These are phyloP conservation scores for Paramecium tetraurelia DNA, from an alignment of 73 alveolate genomes.

Conservation along the genomic window DNA sequence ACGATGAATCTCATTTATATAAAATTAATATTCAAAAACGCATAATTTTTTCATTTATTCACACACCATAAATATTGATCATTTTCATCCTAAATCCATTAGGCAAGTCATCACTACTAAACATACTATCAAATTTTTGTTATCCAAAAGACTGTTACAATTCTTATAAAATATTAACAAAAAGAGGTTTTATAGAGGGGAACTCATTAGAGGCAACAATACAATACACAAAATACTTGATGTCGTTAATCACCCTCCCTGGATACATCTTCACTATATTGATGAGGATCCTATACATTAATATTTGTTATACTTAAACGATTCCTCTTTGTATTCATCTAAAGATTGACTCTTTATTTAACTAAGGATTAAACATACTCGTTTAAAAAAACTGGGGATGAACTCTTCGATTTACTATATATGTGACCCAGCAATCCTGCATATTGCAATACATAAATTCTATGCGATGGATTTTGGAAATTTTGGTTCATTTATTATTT, in stretches of 20 bases:
- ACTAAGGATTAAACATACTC: background rate
- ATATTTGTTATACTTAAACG: background rate
- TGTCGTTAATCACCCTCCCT: background rate
- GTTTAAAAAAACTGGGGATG: background rate
- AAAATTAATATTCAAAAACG: slow-evolving; percentile 20
- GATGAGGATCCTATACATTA: background rate
- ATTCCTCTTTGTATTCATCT: background rate
- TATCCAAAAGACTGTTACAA: background rate
- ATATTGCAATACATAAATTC: slow-evolving; percentile 1
- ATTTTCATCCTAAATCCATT: slow-evolving; percentile 16
- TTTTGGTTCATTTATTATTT: background rate
- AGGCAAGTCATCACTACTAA: background rate
- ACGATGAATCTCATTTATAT: background rate
- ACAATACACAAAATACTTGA: slow-evolving; percentile 27
- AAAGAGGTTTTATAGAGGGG: background rate
- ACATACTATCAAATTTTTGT: background rate
- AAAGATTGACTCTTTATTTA: slow-evolving; percentile 14
- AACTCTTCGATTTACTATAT: background rate
- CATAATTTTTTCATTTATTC: background rate
- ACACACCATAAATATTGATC: slow-evolving; percentile 7
- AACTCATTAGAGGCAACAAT: background rate
- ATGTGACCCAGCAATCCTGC: background rate
- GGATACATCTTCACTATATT: background rate
- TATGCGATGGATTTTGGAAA: slow-evolving; percentile 26
- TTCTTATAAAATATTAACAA: background rate